Base-by-base conservation (phyloP, 441 rosid genomes). In the Omphalea diandra region DNA sequence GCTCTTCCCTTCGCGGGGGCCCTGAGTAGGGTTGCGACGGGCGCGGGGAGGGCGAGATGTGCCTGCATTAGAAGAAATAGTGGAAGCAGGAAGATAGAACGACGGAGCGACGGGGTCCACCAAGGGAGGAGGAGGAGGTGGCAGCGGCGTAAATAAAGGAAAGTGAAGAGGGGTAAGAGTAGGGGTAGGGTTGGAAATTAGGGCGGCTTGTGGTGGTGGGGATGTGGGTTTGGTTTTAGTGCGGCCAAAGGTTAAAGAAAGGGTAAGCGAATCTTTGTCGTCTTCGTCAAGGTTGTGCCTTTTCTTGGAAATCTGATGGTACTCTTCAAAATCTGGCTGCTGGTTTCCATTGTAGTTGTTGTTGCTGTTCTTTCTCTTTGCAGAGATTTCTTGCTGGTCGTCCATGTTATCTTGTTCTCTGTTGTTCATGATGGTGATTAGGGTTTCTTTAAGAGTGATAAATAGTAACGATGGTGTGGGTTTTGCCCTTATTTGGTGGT, bases 21-120 rank as follows among this genome's bases (percentile, higher is more conserved):
- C 22, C 41, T 77, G 79, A 0, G 78, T 70, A 2, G 80, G 63
- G 60, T 76, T 86, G 10, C 83, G 77, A 7, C 85, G 82, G 2
- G 56, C 43, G 40, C 69, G 79, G 18, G 62, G 20, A 0, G 66
- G 54, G 7, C 76, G 75, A 0, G 69, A 6, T 9, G 66, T 7
- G 1, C 43, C 55, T 4, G 22, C 9, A 22, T 12, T 1, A 32
- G 44, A 40, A 40, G 44, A n/a, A n/a, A n/a, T n/a, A n/a, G n/a
- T n/a, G n/a, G n/a, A n/a, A n/a, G n/a, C n/a, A n/a, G n/a, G n/a
- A n/a, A n/a, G n/a, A n/a, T n/a, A n/a, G n/a, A n/a, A n/a, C n/a
- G n/a, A n/a, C n/a, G 50, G 50, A 3, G 50, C 50, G 5, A 6
- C 4, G 17, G 20, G 24, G 32, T 1, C 12, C n/a, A 3, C 4